Conservation (phyloP, 495 filamentous ascomycete species). For the Penicillium cinerascens region DNA sequence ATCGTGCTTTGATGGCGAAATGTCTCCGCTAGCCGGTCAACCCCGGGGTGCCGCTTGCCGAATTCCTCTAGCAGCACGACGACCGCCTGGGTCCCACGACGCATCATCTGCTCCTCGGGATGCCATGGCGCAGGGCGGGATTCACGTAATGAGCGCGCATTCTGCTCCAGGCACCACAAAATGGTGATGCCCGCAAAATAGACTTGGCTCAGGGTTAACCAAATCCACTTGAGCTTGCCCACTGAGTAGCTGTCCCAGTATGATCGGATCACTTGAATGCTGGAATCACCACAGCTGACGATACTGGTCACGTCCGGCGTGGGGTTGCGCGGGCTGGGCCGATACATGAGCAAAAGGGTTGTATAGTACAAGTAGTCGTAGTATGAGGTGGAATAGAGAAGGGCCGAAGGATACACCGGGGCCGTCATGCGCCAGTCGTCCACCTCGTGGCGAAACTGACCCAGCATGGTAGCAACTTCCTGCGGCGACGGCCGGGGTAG, state of each 20-base stretch:
- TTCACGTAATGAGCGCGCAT: constrained; percentile 44
- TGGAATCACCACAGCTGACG: constrained; percentile 48
- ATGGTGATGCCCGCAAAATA: constrained; percentile 52
- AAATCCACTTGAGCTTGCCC: constrained; percentile 53
- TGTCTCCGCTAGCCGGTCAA: constrained; percentile 44
- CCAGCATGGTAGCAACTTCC: constrained; percentile 33
- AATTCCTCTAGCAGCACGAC: constrained; percentile 49
- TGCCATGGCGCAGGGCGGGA: constrained; percentile 37
- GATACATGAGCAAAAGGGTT: constrained; percentile 49
- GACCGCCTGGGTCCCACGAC: constrained; percentile 43
- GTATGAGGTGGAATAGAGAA: constrained; percentile 47
- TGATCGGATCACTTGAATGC: constrained; percentile 46
- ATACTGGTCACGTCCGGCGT: constrained; percentile 42
- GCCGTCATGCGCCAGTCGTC: constrained; percentile 44
- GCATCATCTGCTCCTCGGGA: constrained; percentile 46
- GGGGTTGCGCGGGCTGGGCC: constrained; percentile 47
- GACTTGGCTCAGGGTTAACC: constrained; percentile 51
- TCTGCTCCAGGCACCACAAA: constrained; percentile 46
- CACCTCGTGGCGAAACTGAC: constrained; percentile 46
- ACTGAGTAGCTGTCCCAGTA: constrained; percentile 49
- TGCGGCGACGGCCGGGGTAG: constrained; percentile 32
- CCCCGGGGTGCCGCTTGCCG: constrained; percentile 45
- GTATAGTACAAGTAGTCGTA: constrained; percentile 53
- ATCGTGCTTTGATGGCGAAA: constrained; percentile 45
- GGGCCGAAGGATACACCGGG: constrained; percentile 38